A percentile compares a stretch with the other conserved stretches of the same genome.
Conservation (phyloP, 2,329 filamentous ascomycete genomes). For the Aspergillus sp. region DNA sequence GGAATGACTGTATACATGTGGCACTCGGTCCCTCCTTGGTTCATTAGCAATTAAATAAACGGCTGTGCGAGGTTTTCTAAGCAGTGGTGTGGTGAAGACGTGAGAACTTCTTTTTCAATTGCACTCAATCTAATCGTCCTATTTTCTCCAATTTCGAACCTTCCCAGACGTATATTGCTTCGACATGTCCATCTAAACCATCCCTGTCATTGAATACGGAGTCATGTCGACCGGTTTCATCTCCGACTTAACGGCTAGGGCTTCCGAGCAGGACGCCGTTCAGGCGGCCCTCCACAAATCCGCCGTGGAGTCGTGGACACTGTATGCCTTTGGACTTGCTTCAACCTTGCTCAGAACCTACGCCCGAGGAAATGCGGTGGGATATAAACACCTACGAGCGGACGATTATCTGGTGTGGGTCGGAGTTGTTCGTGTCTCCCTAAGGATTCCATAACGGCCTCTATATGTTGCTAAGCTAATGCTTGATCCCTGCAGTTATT, state of each 20-base stretch:
- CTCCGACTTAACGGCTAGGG: neutral
- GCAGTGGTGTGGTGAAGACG: neutral
- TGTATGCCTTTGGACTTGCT: constrained; percentile 25
- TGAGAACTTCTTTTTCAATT: neutral
- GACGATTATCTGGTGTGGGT: constrained; percentile 57
- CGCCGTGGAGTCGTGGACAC: constrained; percentile 24
- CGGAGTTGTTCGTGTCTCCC: constrained; percentile 44
- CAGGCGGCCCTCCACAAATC: constrained; percentile 14
- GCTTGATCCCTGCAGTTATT: constrained; percentile 37
- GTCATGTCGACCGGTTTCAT: constrained; percentile 6
- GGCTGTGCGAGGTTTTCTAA: neutral
- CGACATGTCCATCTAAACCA: neutral
- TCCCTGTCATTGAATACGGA: neutral
- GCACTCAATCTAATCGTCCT: neutral
- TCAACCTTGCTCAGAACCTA: constrained; percentile 42
- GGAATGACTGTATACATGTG: neutral
- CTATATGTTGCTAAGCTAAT: constrained; percentile 7
- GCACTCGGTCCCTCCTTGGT: neutral
- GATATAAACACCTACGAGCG: constrained; percentile 33
- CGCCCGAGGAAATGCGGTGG: constrained; percentile 17
- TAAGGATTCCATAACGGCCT: neutral
- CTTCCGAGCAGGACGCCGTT: constrained; percentile 15
- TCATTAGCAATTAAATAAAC: neutral
- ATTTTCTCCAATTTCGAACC: neutral
- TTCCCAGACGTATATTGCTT: neutral